These are phyloP conservation scores for Candolleomyces efflorescens DNA, from an alignment of 768 basidiomycete species.

Conservation along the genomic window DNA sequence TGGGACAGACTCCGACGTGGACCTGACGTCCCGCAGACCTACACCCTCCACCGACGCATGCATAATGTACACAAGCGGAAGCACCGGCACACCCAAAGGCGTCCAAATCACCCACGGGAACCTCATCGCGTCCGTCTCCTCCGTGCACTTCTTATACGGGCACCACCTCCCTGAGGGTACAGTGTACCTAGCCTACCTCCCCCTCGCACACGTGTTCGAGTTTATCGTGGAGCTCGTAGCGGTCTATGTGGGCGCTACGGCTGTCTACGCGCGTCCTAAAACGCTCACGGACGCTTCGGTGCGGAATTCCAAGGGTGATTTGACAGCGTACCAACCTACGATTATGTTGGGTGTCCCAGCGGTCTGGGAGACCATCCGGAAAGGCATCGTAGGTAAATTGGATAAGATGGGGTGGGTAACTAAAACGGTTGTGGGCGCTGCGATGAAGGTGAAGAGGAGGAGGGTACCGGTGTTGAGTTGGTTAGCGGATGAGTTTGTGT, in stretches of 20 bases:
- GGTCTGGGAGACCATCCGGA: constrained; percentile 88
- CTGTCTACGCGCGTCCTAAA: constrained; percentile 82
- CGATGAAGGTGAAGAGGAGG: constrained; percentile 60
- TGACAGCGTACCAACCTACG: constrained; percentile 65
- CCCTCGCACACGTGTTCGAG: constrained; percentile 86
- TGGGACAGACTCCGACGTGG: constrained; percentile 36
- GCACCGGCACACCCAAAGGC: constrained; percentile 85
- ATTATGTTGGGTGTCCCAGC: constrained; percentile 88
- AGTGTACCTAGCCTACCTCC: constrained; percentile 76
- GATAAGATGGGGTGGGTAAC: constrained; percentile 51
- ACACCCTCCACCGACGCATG: constrained; percentile 29
- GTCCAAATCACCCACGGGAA: constrained; percentile 80
- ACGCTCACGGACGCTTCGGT: constrained; percentile 84
- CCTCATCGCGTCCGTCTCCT: constrained; percentile 70
- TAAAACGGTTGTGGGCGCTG: constrained; percentile 64
- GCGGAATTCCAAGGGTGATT: constrained; percentile 70
- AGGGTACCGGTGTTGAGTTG: constrained; percentile 51
- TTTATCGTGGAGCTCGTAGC: constrained; percentile 78
- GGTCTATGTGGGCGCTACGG: constrained; percentile 63
- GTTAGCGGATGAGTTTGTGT: constrained; percentile 62
- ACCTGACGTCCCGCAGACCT: constrained; percentile 36
- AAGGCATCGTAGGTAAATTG: constrained; percentile 76
- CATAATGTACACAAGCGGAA: constrained; percentile 65
- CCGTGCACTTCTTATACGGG: constrained; percentile 57
- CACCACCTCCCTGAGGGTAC: constrained; percentile 48